Base-by-base conservation (phyloP, 164 flowering plant genomes). In the Chimonanthus praecox region DNA sequence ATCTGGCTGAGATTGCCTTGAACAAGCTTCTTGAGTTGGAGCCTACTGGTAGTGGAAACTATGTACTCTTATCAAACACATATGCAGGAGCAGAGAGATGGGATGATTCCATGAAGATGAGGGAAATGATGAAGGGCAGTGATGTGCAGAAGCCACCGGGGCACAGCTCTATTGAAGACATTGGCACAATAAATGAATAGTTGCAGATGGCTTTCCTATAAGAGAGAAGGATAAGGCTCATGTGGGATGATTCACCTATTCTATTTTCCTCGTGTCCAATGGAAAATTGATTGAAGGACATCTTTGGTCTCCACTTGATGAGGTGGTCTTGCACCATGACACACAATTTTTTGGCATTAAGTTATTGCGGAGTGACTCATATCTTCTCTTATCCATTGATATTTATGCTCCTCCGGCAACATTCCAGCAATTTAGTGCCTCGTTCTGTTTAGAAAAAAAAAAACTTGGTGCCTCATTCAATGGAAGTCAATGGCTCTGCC, bases 11-110 rank as follows among this genome's bases (percentile, higher is more conserved):
- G 81, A 73, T 80, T 72, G 88, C 78, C 49, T 75, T 80, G 20
- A 81, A 81, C 5, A 83, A 81, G 81, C 85, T 89, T 71, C 85
- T 87, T 64, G 85, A 84, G 72, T 76, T 83, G 79, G 92, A 89
- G 79, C 83, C 88, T 45, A 63, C 66, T 60, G 85, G 87, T 64
- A 85, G 91, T 74, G 91, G 88, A 72, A 84, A 86, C 64, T 89
- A 83, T 79, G 84, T 87, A 62, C 89, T 91, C 64, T 77, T 87
- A 47, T 88, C 89, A 6, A 83, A 82, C 73, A 74, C 84, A 21
- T 89, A 89, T 82, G 91, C 90, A n/a, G 74, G 84, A 43, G 83
- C 81, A 3, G 84, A 82, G 68, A 85, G 87, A 76, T 89, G 97
- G 97, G 82, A 80, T 70, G 91, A 87, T 72, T 85, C 87, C 44